phyloP scores from a whole-genome alignment of 2,329 filamentous ascomycete genomes.

The Neoscytalidium dimidiatum region DNA sequence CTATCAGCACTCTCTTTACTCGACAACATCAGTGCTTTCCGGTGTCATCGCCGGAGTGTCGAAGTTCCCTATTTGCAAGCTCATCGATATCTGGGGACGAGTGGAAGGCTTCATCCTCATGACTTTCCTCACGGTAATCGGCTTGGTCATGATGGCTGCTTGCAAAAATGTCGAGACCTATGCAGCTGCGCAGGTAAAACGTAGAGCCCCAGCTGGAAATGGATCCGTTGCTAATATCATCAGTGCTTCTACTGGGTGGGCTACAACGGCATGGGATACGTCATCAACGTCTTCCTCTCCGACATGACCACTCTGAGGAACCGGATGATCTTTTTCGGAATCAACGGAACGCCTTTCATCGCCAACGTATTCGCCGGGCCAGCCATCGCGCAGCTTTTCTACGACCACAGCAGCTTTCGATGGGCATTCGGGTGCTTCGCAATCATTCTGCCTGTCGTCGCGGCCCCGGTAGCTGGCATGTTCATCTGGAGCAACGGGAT shows the following conservation, averaged over 20 bases:
- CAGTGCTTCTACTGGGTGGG: conserved; percentile 62
- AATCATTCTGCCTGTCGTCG: conserved; percentile 64
- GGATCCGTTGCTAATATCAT: not conserved
- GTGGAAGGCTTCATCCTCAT: conserved; percentile 63
- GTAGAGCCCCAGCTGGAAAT: not conserved
- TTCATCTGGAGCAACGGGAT: conserved; percentile 60
- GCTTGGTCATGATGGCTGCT: conserved; percentile 62
- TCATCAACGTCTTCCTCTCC: conserved; percentile 63
- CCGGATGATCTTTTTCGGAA: conserved; percentile 63
- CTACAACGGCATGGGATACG: conserved; percentile 57
- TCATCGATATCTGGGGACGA: conserved; percentile 68
- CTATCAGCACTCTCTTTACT: conserved; percentile 55
- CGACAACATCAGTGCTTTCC: conserved; percentile 57
- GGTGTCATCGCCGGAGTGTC: conserved; percentile 59
- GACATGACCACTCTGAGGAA: conserved; percentile 67
- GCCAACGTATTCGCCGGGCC: conserved; percentile 35
- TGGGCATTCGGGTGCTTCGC: conserved; percentile 70
- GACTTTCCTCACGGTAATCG: conserved; percentile 52
- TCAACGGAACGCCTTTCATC: conserved; percentile 34
- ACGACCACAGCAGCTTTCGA: conserved; percentile 59
- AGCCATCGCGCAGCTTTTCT: conserved; percentile 36
- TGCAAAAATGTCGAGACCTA: conserved; percentile 60
- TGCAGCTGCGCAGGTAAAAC: conserved; percentile 54
- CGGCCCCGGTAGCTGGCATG: conserved; percentile 62
- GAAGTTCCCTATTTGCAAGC: conserved; percentile 66